These are phyloP conservation scores for Zarea fungicola DNA, from an alignment of 2,329 filamentous ascomycete species.

Conservation along the genomic window DNA sequence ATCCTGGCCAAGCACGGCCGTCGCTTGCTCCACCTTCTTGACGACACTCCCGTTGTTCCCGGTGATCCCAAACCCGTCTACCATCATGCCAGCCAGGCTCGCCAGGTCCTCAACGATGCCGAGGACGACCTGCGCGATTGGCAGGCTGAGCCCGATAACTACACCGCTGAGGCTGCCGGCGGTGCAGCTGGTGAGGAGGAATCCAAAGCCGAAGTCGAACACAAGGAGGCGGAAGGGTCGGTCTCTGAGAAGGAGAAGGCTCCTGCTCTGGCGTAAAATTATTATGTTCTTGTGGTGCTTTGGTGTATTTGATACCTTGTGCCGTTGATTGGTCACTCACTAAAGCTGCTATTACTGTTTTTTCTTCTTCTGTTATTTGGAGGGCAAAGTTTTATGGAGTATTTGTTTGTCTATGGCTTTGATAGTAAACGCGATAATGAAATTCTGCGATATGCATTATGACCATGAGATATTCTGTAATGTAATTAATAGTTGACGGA, in stretches of 20 bases:
- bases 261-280: neutral
- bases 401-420: neutral
- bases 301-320: slow-evolving; percentile 7
- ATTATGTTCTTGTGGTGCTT: neutral
- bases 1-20: slow-evolving; percentile 89
- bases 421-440: neutral
- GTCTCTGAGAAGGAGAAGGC: neutral
- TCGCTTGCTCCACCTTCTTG: slow-evolving; percentile 75
- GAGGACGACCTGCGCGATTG: slow-evolving; percentile 83
- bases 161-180: neutral
- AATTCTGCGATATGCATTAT: neutral
- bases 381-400: slow-evolving; percentile 8
- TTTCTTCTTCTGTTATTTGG: neutral
- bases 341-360: slow-evolving; percentile 3
- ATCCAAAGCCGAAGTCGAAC: neutral
- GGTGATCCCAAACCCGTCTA: slow-evolving; percentile 73
- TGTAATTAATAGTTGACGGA: too few relatives aligned
- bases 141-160: slow-evolving; percentile 43
- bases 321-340: neutral
- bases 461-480: too few relatives aligned
- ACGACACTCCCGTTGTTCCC: slow-evolving; percentile 84
- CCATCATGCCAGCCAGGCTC: slow-evolving; percentile 59
- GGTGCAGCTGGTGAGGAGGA: neutral
- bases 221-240: neutral
- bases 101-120: slow-evolving; percentile 85